Base-by-base conservation (phyloP, 805 yeast species). In the Saccharomycopsis oosterbeekiorum region DNA sequence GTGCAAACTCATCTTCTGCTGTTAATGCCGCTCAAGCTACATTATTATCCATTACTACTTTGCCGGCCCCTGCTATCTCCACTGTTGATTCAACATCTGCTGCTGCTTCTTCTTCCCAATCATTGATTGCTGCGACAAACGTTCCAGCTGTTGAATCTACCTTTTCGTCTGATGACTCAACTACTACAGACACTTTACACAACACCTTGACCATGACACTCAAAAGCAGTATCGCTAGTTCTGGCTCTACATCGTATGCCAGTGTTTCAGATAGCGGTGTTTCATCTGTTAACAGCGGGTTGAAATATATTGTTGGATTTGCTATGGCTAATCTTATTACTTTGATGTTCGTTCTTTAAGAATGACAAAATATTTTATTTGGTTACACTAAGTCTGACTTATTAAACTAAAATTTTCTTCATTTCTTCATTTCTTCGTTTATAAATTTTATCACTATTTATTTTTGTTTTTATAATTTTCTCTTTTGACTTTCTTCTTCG, bases 91-190 rank as follows among this genome's bases (percentile, higher is more conserved):
- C 42, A 34, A 26, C 60, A 2, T 26, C 40, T 51, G 19, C 60
- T 40, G 54, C 57, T 51, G 54, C 19, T 29, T 26, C 36, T 21
- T 19, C 26, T 36, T 41, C 51, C 34, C 55, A 29, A 12, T 6
- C 19, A 5, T 29, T 37, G 2, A 21, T 40, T 19, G 34, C 54
- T 6, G 40, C 59, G 1, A 29, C 55, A 26, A 21, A 9, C 6
- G 50, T 39, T 15, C 53, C 58, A 40, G 21, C 14, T 41, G 50
- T 24, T 56, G 58, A 17, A 15, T 26, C 42, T 41, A 34, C 36
- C 11, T 19, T 34, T 29, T 29, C 59, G 12, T 37, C 62, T 17
- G 56, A 41, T 54, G 56, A 41, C 47, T 55, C 62, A 21, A 39
- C 57, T 21, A 37, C 60, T 12, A 29, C 26, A 12, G 34, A 21